phyloP scores from a whole-genome alignment of 2,329 filamentous ascomycete genomes.

The Sphaerulina populicola region DNA sequence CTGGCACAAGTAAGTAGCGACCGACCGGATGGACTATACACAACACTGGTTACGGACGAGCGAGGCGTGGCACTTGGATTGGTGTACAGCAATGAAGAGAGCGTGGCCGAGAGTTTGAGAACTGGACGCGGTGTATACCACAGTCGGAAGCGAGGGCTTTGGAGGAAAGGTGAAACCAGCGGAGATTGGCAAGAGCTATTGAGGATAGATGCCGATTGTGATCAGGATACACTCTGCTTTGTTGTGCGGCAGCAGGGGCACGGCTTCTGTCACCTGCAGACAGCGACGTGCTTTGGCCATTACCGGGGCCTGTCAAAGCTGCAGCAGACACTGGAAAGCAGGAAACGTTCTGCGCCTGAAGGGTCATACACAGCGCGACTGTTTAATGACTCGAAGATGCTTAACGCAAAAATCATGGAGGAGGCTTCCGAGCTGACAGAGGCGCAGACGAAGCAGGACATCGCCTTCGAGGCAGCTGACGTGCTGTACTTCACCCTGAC shows the following conservation, averaged over 20 bases:
- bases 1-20: conserved; percentile 71
- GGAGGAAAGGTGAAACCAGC: conserved; percentile 93
- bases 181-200: conserved; percentile 89
- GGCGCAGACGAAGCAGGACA: conserved; percentile 69
- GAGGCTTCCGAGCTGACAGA: conserved; percentile 93
- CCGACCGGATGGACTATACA: conserved; percentile 70
- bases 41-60: conserved; percentile 87
- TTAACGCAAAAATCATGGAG: conserved; percentile 96
- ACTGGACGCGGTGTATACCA: conserved; percentile 85
- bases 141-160: conserved; percentile 87
- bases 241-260: conserved; percentile 79
- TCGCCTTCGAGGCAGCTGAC: conserved; percentile 91
- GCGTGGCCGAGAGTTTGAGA: conserved; percentile 73
- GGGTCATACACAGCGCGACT: conserved; percentile 91
- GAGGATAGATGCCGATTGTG: conserved; percentile 79
- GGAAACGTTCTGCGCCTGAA: conserved; percentile 72
- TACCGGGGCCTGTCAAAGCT: conserved; percentile 72
- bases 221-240: conserved; percentile 85
- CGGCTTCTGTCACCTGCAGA: conserved; percentile 88
- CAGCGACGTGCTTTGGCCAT: conserved; percentile 84
- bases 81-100: conserved; percentile 90
- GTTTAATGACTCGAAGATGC: conserved; percentile 82
- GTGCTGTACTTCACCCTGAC: conserved; percentile 92
- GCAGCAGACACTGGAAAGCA: conserved; percentile 74
- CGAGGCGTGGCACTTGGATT: conserved; percentile 74